A percentile compares a stretch with the other conserved stretches of the same genome.
These are phyloP conservation scores for Arachis hypogaea DNA, from an alignment of 306 rosid genomes.

Conservation along the genomic window DNA sequence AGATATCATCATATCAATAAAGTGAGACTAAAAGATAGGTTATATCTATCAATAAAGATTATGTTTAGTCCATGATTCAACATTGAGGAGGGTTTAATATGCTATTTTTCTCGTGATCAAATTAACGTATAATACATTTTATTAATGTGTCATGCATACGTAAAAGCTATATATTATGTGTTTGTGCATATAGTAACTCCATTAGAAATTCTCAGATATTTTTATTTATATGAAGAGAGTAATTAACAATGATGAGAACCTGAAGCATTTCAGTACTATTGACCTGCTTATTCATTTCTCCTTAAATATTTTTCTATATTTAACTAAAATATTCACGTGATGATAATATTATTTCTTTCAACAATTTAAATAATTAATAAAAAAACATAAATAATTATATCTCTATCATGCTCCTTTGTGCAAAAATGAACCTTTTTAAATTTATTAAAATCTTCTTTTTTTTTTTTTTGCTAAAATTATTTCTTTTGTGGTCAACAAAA, in stretches of 20 bases:
- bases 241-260: not conserved
- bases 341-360: no score
- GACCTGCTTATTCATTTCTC: not conserved
- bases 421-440: no score
- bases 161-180: not conserved
- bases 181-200: not conserved
- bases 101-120: not conserved
- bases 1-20: no score
- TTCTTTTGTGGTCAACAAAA: no score
- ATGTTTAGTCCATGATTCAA: not conserved
- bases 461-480: no score
- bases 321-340: not conserved
- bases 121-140: not conserved
- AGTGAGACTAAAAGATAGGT: not conserved
- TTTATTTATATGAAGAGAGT: not conserved
- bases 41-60: not conserved
- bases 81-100: not conserved
- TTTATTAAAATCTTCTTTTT: no score
- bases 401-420: no score
- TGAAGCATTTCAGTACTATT: not conserved
- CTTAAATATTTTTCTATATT: not conserved
- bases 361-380: no score
- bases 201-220: not conserved
- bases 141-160: not conserved
- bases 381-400: no score